Evolutionary conservation across 2,329 filamentous ascomycete genomes (phyloP).

Genomic region (Penicillium sp.): DNA sequence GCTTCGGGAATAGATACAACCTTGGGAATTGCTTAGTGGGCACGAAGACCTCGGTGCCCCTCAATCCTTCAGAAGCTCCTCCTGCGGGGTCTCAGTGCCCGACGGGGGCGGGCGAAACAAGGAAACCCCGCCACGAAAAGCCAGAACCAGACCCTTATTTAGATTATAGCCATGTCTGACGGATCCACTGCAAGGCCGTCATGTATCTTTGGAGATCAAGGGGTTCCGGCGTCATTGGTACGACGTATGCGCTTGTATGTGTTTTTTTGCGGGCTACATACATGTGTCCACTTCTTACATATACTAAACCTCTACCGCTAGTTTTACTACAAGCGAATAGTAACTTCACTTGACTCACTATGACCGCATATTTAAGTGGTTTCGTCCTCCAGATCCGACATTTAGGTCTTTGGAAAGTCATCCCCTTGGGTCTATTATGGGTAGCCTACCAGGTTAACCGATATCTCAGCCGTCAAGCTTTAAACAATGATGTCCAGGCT

Average conservation of each 20-base stretch:
- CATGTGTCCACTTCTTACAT: background rate
- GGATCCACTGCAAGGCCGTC: background rate
- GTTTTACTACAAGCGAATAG: background rate
- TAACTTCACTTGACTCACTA: background rate
- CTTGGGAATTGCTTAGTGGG: too few relatives aligned
- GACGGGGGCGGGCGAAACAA: background rate
- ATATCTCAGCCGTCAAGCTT: conserved; percentile 2
- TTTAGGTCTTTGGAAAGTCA: background rate
- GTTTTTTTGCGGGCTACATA: background rate
- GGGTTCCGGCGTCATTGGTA: background rate
- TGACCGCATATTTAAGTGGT: background rate
- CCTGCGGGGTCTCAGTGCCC: background rate
- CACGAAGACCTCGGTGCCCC: background rate
- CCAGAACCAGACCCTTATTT: background rate
- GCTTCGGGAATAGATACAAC: background rate
- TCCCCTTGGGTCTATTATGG: background rate
- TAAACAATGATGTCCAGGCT: conserved; percentile 3
- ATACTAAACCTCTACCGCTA: background rate
- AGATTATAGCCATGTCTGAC: background rate
- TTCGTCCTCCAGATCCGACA: background rate
- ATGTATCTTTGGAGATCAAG: background rate
- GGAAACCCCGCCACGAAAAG: background rate
- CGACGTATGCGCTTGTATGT: background rate
- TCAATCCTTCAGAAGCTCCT: background rate
- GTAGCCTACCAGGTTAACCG: background rate